These are phyloP conservation scores for Malassezia furfur DNA, from an alignment of 1,284 basidiomycete species.

Conservation along the genomic window DNA sequence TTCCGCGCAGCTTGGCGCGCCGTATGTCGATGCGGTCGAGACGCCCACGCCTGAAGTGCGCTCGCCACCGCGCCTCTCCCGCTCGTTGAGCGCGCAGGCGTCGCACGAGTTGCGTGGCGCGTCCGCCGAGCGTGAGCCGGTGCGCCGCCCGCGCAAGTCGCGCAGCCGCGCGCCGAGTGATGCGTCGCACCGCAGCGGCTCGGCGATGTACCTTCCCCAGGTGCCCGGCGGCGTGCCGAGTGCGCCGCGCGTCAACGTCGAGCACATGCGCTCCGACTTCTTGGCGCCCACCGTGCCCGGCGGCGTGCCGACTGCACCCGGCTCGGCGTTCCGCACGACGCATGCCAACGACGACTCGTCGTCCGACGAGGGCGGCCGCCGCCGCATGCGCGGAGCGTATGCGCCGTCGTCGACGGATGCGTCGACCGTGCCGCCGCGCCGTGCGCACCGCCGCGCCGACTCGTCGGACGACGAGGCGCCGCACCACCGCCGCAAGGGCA, in stretches of 20 bases:
- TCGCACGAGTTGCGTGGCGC: neutral
- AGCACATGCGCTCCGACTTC: slow-evolving; percentile 24
- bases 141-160: slow-evolving; percentile 9
- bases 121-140: slow-evolving; percentile 4
- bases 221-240: slow-evolving; percentile 32
- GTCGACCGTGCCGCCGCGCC: neutral
- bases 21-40: neutral
- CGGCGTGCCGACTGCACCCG: slow-evolving; percentile 21
- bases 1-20: neutral
- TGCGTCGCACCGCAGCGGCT: neutral
- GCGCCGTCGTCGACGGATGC: neutral
- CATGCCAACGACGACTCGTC: slow-evolving; percentile 11
- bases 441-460: slow-evolving; percentile 2
- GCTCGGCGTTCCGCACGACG: slow-evolving; percentile 11
- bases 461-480: slow-evolving; percentile 14
- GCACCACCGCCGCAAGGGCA: slow-evolving; percentile 9
- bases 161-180: slow-evolving; percentile 17
- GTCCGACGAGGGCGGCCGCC: slow-evolving; percentile 14
- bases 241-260: slow-evolving; percentile 27
- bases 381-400: slow-evolving; percentile 2
- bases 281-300: slow-evolving; percentile 17
- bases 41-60: neutral
- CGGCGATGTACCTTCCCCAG: slow-evolving; percentile 17
- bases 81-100: neutral
- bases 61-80: neutral